Base-by-base conservation (phyloP, 2,329 filamentous ascomycete species). In the Arthrobotrys pseudoclavata region DNA sequence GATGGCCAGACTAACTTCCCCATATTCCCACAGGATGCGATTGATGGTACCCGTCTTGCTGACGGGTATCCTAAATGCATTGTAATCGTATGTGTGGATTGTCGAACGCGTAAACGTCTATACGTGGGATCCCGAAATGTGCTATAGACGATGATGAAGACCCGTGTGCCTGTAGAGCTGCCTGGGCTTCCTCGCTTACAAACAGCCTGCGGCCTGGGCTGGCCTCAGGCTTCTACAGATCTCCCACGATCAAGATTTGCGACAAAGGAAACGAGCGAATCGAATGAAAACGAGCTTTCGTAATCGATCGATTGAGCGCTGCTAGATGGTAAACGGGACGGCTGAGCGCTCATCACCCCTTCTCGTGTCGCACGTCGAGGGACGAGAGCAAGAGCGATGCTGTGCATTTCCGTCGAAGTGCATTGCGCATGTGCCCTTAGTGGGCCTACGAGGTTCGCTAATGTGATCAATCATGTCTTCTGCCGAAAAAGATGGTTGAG, bases 351-450 rank as follows among this genome's bases (percentile, higher is more conserved):
- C 50, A 52, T 55, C 67, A 18, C 67, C 50, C 40, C 20, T 24
- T 77, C 37, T 71, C 66, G 34, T 52, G 66, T 77, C 45, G 67
- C 67, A 70, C 31, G 26, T 67, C 45, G 60, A 67, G 52, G 13
- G 26, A 53, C 50, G 24, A 53, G 50, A 29, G 48, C 48, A 9
- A 47, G 47, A 24, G 20, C 22, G 47, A 50, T 50, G 42, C 42
- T 71, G 67, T 68, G 67, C 74, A 70, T 77, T 77, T 67, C 74
- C 74, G 74, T 77, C 74, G 20, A 68, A 57, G 61, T 68, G 74
- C 74, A 77, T 76, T 77, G 74, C 74, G 67, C 68, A 77, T 77
- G 67, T 77, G 74, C 66, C 67, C 53, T 22, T 67, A 60, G 60
- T 66, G 74, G 74, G 67, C 45, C 26, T 50, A 37, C 34, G 29